These are phyloP conservation scores for Phytophthora cactorum DNA, from an alignment of 352 stramenopile genomes.

Conservation along the genomic window DNA sequence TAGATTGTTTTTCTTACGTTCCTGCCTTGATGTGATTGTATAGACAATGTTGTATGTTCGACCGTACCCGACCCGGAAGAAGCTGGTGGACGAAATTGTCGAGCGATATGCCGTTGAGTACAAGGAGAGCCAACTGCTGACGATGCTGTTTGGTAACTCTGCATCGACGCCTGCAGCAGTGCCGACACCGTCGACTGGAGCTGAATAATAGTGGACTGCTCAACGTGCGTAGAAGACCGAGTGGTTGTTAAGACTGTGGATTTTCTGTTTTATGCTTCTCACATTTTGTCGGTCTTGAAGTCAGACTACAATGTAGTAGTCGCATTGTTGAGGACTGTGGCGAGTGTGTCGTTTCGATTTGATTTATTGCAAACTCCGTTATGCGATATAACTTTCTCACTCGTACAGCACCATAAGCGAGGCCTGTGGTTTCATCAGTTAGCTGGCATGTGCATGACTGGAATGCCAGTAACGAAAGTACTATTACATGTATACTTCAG, in stretches of 20 bases:
- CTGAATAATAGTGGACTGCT: background rate
- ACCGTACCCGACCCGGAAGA: slow-evolving; percentile 88
- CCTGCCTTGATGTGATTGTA: slow-evolving; percentile 14
- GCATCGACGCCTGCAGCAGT: slow-evolving; percentile 27
- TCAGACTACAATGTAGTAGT: no score
- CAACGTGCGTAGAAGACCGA: background rate
- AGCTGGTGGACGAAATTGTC: slow-evolving; percentile 89
- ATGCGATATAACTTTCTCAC: no score
- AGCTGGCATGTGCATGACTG: no score
- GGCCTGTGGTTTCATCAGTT: no score
- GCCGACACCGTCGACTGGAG: slow-evolving; percentile 13
- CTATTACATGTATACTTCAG: no score
- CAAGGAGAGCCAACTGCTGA: slow-evolving; percentile 85
- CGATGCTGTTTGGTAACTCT: slow-evolving; percentile 71
- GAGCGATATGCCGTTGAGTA: slow-evolving; percentile 88
- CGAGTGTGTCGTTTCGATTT: no score
- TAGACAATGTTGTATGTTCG: slow-evolving; percentile 85
- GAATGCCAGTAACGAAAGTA: no score
- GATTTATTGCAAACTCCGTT: no score
- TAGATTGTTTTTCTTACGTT: background rate
- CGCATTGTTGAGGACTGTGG: no score
- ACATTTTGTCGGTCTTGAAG: no score
- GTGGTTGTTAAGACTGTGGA: background rate
- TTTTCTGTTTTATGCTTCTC: background rate
- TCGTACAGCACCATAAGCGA: no score